Base-by-base conservation (phyloP, 768 basidiomycete genomes). In the Mycena leptocephala region DNA sequence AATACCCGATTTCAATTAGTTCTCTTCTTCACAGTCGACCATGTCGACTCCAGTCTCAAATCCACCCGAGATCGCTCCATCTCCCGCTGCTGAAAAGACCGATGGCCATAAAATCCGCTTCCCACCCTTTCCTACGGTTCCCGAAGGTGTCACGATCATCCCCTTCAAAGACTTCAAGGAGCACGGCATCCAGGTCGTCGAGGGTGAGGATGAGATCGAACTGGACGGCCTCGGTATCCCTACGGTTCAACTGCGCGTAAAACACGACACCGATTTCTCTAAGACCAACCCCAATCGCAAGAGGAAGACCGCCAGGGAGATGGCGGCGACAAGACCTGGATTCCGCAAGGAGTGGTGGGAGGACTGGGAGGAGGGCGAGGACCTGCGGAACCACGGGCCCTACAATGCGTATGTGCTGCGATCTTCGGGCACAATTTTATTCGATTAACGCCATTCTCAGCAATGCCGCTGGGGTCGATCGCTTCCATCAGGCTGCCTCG, bases 331-430 rank as follows among this genome's bases (percentile, higher is more conserved):
- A 53, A 32, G 59, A 5, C 56, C 70, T n/a, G 70, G 63, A 2
- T 75, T 58, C 22, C 80, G 81, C 35, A 85, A 81, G 74, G 85
- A 86, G 51, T 96, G 94, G 94, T 94, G 89, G 85, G 91, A 94
- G 74, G 85, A 90, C n/a, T 96, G 95, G 95, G 90, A 89, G 63
- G 90, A 93, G 51, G 86, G 85, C 4, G 94, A 95, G 81, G 83
- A 87, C 61, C 83, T 88, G 37, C 86, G 91, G 72, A 82, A 85
- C 46, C 84, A 80, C 33, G 84, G 83, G 51, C 85, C 83, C 41
- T 90, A 89, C 71, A 87, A 94, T 80, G 82, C 85, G 94, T 94
- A 76, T 78, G 92, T 86, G 20, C 10, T 24, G 43, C 33, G 35
- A 37, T 28, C 39, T 61, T 35, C 48, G 59, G 32, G 18, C 72